Evolutionary conservation across 2,329 filamentous ascomycete species (phyloP), one percentile per base, ranked within the genome.

Genomic region (Myriosclerotinia duriaeana): DNA sequence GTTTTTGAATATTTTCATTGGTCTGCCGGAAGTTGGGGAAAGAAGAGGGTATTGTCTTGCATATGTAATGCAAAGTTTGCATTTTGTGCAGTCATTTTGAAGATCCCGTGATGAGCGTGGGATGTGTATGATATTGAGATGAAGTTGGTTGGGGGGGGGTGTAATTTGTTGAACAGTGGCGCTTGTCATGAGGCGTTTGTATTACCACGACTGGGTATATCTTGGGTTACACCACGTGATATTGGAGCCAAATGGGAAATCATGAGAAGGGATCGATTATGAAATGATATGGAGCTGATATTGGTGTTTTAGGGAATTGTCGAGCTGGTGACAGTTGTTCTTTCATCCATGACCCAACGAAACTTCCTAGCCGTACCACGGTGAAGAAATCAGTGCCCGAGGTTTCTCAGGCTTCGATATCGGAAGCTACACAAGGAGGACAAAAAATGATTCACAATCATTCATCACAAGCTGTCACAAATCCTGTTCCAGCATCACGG

Each of bases 251-350:
- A 48, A 66, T 66, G 48, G 62, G 64, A 55, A 66, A 62, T 56
- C 52, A 61, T 59, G 66, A 66, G 59, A 68, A 67, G 56, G 63
- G 22, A 42, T 44, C 20, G 36, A 66, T 68, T 54, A 70, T 69
- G 68, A 67, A 53, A 66, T 67, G 61, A 64, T 65, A 66, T 69
- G 69, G 15, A 56, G 68, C 74, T 75, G 67, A 76, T 67, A 53
- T 46, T 60, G 63, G 40, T 22, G 30, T 36, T 17, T 83, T 81
- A 84, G 74, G 74, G 44, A 67, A 55, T 67, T 86, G 84, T 76
- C 78, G 83, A 72, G 79, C 81, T 68, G 83, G 84, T 64, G 77
- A 79, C 70, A 73, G 78, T 61, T 86, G 84, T 71, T 80, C 78
- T 42, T 86, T 80, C 74, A 72, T 79, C 69, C 84, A 85, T 72